Percentiles rank a stretch among this genome's conserved stretches.
These are phyloP conservation scores for Edhazardia aedis DNA, from an alignment of 371 early-diverging fungal species.

Conservation along the genomic window DNA sequence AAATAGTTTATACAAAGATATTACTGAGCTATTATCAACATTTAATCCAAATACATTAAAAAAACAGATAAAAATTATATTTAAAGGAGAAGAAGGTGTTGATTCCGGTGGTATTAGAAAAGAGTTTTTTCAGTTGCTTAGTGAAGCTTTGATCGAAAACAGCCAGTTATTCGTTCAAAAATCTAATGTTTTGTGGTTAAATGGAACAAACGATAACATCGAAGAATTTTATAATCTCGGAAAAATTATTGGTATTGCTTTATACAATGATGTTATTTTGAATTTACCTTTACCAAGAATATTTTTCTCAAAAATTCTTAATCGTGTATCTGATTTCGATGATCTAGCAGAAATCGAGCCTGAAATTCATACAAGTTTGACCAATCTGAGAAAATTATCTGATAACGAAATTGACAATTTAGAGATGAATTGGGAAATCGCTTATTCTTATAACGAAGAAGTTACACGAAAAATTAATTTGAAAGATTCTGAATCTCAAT, in stretches of 20 bases:
- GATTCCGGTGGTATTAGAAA: conserved; percentile 62
- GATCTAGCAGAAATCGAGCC: conserved; percentile 52
- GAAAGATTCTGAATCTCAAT: too few relatives aligned
- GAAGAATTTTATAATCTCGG: conserved; percentile 50
- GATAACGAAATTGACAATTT: conserved; percentile 59
- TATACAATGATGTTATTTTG: conserved; percentile 55
- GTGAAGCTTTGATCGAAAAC: conserved; percentile 39
- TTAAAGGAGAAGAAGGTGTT: conserved; percentile 51
- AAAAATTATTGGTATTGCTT: conserved; percentile 54
- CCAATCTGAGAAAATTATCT: conserved; percentile 41
- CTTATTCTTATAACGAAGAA: conserved; percentile 5
- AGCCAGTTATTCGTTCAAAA: conserved; percentile 47
- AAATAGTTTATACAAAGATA: conserved; percentile 37
- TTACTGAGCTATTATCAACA: conserved; percentile 24
- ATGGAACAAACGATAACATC: conserved; percentile 17
- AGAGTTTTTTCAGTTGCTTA: conserved; percentile 54
- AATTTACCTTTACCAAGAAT: conserved; percentile 48
- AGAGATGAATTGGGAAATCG: conserved; percentile 22
- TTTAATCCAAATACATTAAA: conserved; percentile 16
- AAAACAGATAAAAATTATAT: conserved; percentile 45
- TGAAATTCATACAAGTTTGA: conserved; percentile 42
- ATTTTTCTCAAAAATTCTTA: conserved; percentile 59
- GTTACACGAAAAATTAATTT: conserved; percentile 4
- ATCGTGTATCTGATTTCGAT: conserved; percentile 49
- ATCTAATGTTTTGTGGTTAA: conserved; percentile 50